These are phyloP conservation scores for Pisolithus albus DNA, from an alignment of 768 basidiomycete genomes.

Conservation along the genomic window DNA sequence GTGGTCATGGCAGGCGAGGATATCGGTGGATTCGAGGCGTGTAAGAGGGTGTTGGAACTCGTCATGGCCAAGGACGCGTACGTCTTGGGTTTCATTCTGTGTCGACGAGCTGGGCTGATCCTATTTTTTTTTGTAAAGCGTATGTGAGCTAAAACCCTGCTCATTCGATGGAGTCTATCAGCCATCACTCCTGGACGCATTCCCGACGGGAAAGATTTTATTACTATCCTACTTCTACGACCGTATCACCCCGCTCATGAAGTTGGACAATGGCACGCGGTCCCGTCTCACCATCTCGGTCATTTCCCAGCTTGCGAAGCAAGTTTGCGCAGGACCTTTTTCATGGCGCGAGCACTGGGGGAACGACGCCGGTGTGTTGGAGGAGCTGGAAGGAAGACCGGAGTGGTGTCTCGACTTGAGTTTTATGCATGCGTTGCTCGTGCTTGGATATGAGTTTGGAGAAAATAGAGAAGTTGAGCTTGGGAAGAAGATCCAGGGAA, in stretches of 20 bases:
- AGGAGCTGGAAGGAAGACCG: conserved; percentile 73
- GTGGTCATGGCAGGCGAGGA: conserved; percentile 85
- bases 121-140: conserved; percentile 30
- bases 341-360: conserved; percentile 52
- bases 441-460: conserved; percentile 86
- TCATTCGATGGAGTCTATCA: conserved; percentile 98
- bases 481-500: conserved; percentile 82
- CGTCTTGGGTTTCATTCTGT: conserved; percentile 27
- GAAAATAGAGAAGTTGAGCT: conserved; percentile 61
- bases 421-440: conserved; percentile 85
- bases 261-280: conserved; percentile 9
- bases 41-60: conserved; percentile 74
- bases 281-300: conserved; percentile 41
- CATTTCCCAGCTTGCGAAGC: conserved; percentile 57
- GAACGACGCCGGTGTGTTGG: conserved; percentile 41
- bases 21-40: conserved; percentile 79
- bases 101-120: background rate
- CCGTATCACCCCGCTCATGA: conserved; percentile 67
- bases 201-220: conserved; percentile 77
- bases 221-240: conserved; percentile 99
- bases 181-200: conserved; percentile 83
- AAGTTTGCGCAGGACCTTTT: conserved; percentile 65
- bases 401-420: conserved; percentile 96
- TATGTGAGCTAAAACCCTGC: conserved; percentile 90
- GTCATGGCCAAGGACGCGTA: conserved; percentile 94